Evolutionary conservation across 306 rosid genomes (phyloP).

Genomic region (Vigna radiata): DNA sequence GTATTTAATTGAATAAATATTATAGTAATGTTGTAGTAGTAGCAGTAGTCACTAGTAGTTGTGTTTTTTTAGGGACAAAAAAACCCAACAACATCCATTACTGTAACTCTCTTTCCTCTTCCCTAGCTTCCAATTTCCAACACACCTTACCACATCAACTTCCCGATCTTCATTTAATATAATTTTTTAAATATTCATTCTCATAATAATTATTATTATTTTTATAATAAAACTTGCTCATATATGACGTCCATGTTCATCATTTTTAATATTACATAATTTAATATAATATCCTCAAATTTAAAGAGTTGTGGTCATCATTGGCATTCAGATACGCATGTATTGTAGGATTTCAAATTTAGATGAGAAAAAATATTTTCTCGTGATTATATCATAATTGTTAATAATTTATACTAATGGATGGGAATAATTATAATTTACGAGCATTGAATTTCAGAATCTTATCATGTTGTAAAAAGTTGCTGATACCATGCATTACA

Average conservation of each 20-base stretch:
- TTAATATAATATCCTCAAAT: not conserved
- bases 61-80: slow-evolving; percentile 34
- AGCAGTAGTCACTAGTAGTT: not conserved
- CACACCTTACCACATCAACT: slow-evolving; percentile 40
- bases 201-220: no score
- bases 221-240: no score
- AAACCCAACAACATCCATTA: slow-evolving; percentile 6
- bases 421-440: slow-evolving; percentile 27
- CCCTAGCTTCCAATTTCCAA: slow-evolving; percentile 50
- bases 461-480: slow-evolving; percentile 16
- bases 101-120: slow-evolving; percentile 1
- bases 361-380: slow-evolving; percentile 29
- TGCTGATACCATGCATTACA: slow-evolving; percentile 9
- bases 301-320: slow-evolving; percentile 18
- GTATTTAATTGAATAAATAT: not conserved
- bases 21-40: not conserved
- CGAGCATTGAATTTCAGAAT: slow-evolving; percentile 32
- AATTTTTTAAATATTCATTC: no score
- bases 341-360: slow-evolving; percentile 16
- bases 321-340: slow-evolving; percentile 37
- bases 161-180: slow-evolving; percentile 16
- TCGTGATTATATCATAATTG: slow-evolving; percentile 32
- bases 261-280: no score
- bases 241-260: no score
- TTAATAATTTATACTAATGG: slow-evolving; percentile 11